Evolutionary conservation across 106 monocot genomes (phyloP).

Genomic region (Apostasia ramifera): DNA sequence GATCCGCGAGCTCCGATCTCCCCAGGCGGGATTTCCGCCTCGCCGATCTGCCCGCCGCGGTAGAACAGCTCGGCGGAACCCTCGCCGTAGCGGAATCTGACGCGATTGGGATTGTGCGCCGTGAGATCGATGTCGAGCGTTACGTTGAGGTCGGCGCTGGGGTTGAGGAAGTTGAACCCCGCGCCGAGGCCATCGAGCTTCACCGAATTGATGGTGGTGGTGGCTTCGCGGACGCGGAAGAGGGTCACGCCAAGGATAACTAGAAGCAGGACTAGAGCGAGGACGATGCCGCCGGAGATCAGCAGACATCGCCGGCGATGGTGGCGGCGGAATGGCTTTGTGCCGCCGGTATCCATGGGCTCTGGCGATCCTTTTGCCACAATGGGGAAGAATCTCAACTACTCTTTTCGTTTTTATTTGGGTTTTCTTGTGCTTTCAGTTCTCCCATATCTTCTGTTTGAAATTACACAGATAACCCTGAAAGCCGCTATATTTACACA

Average conservation of each 20-base stretch:
- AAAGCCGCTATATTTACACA: no score
- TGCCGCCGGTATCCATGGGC: conserved; percentile 1
- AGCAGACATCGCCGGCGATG: conserved; percentile 9
- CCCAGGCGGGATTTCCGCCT: conserved; percentile 56
- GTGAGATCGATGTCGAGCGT: conserved; percentile 55
- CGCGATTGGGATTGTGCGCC: conserved; percentile 69
- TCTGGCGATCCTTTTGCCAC: neutral
- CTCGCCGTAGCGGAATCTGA: conserved; percentile 36
- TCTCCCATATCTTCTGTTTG: no score
- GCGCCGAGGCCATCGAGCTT: conserved; percentile 33
- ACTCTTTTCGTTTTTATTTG: no score
- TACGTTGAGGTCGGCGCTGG: conserved; percentile 53
- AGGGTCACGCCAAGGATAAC: conserved; percentile 56
- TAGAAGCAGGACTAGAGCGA: conserved; percentile 27
- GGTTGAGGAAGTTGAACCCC: conserved; percentile 23
- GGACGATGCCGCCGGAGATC: conserved; percentile 11
- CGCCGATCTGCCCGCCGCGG: conserved; percentile 48
- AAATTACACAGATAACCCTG: no score
- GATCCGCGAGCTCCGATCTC: conserved; percentile 37
- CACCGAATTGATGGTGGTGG: conserved; percentile 57
- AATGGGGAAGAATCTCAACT: no score
- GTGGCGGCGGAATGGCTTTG: neutral
- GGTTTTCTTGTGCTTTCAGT: no score
- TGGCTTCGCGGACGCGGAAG: conserved; percentile 37
- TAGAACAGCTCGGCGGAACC: conserved; percentile 52